Conservation (phyloP, 106 monocot genomes). For the Amphibolis antarctica region DNA sequence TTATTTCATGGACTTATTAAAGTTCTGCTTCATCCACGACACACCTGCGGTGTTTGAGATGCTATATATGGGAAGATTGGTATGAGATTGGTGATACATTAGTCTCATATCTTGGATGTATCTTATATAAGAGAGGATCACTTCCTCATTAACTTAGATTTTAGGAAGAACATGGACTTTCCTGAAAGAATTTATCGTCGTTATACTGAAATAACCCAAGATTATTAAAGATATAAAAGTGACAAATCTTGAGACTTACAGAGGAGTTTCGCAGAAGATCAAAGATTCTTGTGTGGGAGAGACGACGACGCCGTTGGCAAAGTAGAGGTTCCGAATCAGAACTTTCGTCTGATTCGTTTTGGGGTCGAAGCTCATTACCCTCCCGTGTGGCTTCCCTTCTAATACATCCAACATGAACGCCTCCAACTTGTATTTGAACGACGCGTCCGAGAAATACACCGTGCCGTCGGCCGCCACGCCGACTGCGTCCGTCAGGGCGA, state of each 20-base stretch:
- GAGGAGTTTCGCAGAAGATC: constrained; percentile 15
- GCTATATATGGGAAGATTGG: too few relatives aligned
- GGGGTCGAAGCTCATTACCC: constrained; percentile 15
- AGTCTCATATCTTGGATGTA: too few relatives aligned
- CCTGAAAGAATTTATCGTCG: too few relatives aligned
- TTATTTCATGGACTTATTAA: too few relatives aligned
- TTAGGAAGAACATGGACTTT: too few relatives aligned
- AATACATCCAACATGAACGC: constrained; percentile 27
- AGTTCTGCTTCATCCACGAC: too few relatives aligned
- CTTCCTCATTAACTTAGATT: too few relatives aligned
- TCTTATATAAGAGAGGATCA: too few relatives aligned
- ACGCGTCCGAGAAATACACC: constrained; percentile 89
- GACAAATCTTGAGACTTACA: constrained; percentile 1
- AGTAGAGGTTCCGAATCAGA: constrained; percentile 14
- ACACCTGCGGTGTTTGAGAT: too few relatives aligned
- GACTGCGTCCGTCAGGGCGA: constrained; percentile 43
- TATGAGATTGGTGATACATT: too few relatives aligned
- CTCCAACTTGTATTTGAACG: constrained; percentile 44
- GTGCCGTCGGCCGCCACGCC: constrained; percentile 52
- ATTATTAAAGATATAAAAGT: neutral
- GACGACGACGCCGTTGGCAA: constrained; percentile 16
- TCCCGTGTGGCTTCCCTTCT: constrained; percentile 51
- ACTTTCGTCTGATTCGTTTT: neutral
- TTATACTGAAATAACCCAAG: neutral
- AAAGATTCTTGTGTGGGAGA: constrained; percentile 3